phyloP scores from a whole-genome alignment of 306 rosid genomes.

The Rubus parviflorus region DNA sequence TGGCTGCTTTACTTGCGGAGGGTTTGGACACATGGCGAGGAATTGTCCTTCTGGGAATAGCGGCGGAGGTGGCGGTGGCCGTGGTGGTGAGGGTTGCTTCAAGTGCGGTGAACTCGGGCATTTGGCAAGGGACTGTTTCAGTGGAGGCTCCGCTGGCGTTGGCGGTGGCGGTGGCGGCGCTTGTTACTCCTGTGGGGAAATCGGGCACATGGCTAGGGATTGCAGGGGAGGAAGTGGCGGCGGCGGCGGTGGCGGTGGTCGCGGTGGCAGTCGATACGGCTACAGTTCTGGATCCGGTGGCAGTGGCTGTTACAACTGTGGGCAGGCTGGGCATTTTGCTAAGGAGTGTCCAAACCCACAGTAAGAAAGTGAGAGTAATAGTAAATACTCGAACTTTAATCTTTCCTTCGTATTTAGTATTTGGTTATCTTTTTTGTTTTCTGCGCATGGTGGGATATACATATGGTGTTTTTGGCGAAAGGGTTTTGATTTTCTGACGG shows the following conservation, averaged over 20 bases:
- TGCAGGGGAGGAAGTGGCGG: slow-evolving; percentile 69
- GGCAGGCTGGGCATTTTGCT: slow-evolving; percentile 62
- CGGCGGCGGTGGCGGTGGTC: slow-evolving; percentile 34
- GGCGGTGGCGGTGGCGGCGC: slow-evolving; percentile 23
- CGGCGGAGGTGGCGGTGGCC: slow-evolving; percentile 39
- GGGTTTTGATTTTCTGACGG: slow-evolving; percentile 28
- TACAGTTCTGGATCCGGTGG: slow-evolving; percentile 18
- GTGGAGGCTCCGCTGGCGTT: background rate
- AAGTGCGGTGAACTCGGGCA: slow-evolving; percentile 70
- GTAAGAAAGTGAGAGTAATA: slow-evolving; percentile 43
- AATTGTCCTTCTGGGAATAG: background rate
- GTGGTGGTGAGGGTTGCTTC: slow-evolving; percentile 43
- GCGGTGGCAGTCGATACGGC: slow-evolving; percentile 35
- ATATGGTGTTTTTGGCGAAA: slow-evolving; percentile 35
- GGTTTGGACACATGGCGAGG: background rate
- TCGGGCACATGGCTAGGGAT: slow-evolving; percentile 75
- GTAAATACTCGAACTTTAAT: slow-evolving; percentile 45
- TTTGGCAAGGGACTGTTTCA: slow-evolving; percentile 64
- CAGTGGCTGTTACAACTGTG: slow-evolving; percentile 52
- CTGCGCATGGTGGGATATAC: slow-evolving; percentile 36
- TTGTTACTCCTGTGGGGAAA: slow-evolving; percentile 63
- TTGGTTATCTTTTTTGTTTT: slow-evolving; percentile 2
- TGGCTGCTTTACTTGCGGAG: slow-evolving; percentile 1
- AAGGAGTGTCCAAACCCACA: slow-evolving; percentile 60
- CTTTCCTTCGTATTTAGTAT: slow-evolving; percentile 24